Percentiles rank a stretch among this genome's conserved stretches.
phyloP scores from a whole-genome alignment of 208 protist species.

The Tritrichomonas musculus region DNA sequence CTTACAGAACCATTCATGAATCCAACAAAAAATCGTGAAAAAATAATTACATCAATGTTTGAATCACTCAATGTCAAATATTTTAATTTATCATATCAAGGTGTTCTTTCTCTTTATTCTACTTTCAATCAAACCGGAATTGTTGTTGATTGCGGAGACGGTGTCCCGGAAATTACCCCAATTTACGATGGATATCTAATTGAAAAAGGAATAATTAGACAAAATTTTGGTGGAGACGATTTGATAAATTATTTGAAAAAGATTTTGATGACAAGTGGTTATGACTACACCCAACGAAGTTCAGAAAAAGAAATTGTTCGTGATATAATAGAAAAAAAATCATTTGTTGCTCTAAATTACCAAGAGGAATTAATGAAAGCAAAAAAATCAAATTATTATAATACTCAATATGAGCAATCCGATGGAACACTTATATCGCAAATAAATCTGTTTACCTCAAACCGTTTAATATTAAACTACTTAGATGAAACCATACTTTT shows the following conservation, averaged over 20 bases:
- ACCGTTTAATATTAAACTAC: too few relatives aligned
- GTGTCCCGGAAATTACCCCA: slow-evolving; percentile 86
- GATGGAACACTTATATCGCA: too few relatives aligned
- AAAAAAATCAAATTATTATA: too few relatives aligned
- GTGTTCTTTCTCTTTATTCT: slow-evolving; percentile 75
- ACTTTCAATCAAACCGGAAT: slow-evolving; percentile 70
- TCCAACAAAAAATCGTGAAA: slow-evolving; percentile 71
- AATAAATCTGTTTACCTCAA: too few relatives aligned
- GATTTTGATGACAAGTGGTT: slow-evolving; percentile 56
- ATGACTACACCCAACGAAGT: slow-evolving; percentile 55
- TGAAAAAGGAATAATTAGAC: slow-evolving; percentile 53
- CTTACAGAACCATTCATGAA: slow-evolving; percentile 72
- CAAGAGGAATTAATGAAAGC: too few relatives aligned
- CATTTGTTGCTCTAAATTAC: slow-evolving; percentile 17
- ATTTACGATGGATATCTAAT: slow-evolving; percentile 74
- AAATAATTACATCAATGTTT: slow-evolving; percentile 74
- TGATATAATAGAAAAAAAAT: slow-evolving; percentile 45
- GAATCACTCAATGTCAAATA: slow-evolving; percentile 66
- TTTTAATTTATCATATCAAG: slow-evolving; percentile 75
- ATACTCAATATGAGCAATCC: too few relatives aligned
- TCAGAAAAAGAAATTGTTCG: slow-evolving; percentile 48
- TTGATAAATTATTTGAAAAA: slow-evolving; percentile 60
- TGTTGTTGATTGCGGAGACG: slow-evolving; percentile 84
- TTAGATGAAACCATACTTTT: too few relatives aligned
- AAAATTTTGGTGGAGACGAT: slow-evolving; percentile 63